These are phyloP conservation scores for Flagelloscypha sp. DNA, from an alignment of 768 basidiomycete species.

Conservation along the genomic window DNA sequence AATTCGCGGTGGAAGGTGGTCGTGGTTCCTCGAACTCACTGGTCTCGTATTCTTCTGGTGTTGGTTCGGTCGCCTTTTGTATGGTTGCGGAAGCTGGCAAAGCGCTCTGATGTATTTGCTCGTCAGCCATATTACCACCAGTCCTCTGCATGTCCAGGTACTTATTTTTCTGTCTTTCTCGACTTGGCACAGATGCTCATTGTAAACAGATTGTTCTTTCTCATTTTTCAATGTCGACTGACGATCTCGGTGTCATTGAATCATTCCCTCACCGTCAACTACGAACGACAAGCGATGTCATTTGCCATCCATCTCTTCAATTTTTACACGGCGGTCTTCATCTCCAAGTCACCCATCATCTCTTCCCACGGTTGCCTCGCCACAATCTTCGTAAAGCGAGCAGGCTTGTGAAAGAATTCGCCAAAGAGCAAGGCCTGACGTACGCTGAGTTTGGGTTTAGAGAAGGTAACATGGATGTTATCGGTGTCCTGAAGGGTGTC, in stretches of 20 bases:
- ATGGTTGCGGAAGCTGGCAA: slow-evolving; percentile 63
- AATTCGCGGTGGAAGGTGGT: slow-evolving; percentile 66
- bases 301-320: slow-evolving; percentile 73
- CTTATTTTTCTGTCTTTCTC: slow-evolving; percentile 16
- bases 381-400: slow-evolving; percentile 87
- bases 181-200: slow-evolving; percentile 1
- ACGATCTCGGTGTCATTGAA: slow-evolving; percentile 81
- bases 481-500: slow-evolving; percentile 74
- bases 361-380: slow-evolving; percentile 91
- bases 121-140: slow-evolving; percentile 78
- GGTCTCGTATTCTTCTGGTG: slow-evolving; percentile 80
- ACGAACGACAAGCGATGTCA: slow-evolving; percentile 95
- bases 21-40: slow-evolving; percentile 66
- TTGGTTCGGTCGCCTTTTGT: slow-evolving; percentile 75
- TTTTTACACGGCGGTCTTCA: slow-evolving; percentile 98
- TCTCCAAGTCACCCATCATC: slow-evolving; percentile 93
- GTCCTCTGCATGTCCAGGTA: slow-evolving; percentile 93
- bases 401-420: slow-evolving; percentile 78
- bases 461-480: slow-evolving; percentile 76
- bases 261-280: slow-evolving; percentile 92
- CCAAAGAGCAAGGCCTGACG: slow-evolving; percentile 71
- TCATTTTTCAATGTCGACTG: slow-evolving; percentile 93
- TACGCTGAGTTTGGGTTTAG: slow-evolving; percentile 92
- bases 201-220: slow-evolving; percentile 81
- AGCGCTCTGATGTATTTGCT: slow-evolving; percentile 67